Evolutionary conservation across 257 asterid genomes (phyloP), one percentile per base, ranked within the genome.

Genomic region (Plectranthus barbatus): DNA sequence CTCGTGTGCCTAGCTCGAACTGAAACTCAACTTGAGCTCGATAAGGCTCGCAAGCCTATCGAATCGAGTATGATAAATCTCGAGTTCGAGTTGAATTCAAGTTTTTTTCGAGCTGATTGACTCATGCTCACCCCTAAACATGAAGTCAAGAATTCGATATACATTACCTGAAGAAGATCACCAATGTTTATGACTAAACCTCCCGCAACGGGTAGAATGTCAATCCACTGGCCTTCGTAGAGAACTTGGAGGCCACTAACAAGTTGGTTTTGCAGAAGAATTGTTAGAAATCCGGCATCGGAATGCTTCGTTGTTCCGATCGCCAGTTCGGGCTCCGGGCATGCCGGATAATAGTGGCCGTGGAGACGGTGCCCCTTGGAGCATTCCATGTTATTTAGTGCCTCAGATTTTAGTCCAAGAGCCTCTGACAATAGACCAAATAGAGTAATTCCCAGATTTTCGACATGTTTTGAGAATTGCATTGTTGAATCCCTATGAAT

Each of bases 91-190:
- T n/a, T n/a, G n/a, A n/a, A n/a, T n/a, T n/a, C n/a, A n/a, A n/a
- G n/a, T n/a, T n/a, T n/a, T n/a, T n/a, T n/a, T n/a, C n/a, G n/a
- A n/a, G n/a, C n/a, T n/a, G n/a, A n/a, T n/a, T n/a, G n/a, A n/a
- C n/a, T n/a, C n/a, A n/a, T n/a, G n/a, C n/a, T n/a, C n/a, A n/a
- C n/a, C n/a, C n/a, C n/a, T n/a, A n/a, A n/a, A n/a, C n/a, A n/a
- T n/a, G n/a, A n/a, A n/a, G n/a, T n/a, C n/a, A n/a, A n/a, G n/a
- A n/a, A n/a, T n/a, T n/a, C n/a, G n/a, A n/a, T n/a, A n/a, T n/a
- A n/a, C n/a, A n/a, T n/a, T n/a, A 74, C 80, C 83, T 78, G 83
- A 45, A 78, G 77, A 33, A 78, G 77, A 74, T 78, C 79, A 2
- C 80, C 80, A 23, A 71, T 71, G 69, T 77, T 77, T 7, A 77